These are phyloP conservation scores for Pythium insidiosum DNA, from an alignment of 352 stramenopile species.

Conservation along the genomic window DNA sequence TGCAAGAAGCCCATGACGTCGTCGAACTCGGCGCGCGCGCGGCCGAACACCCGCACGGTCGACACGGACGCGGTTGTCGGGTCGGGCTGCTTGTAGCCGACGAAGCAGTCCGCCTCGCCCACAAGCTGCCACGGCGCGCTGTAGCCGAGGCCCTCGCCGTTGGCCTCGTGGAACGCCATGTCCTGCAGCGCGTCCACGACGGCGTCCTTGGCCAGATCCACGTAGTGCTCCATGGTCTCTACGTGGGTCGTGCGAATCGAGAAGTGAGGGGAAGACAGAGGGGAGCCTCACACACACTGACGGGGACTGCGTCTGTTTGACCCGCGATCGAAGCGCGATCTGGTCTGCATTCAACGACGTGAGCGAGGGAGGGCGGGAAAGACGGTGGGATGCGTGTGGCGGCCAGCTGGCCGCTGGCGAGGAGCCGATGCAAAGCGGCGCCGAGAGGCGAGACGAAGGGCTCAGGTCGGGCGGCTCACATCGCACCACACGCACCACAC, in stretches of 20 bases:
- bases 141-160: conserved; percentile 8
- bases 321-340: too few species aligned
- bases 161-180: conserved; percentile 12
- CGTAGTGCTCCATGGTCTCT: conserved; percentile 3
- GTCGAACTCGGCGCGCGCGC: conserved; percentile 4
- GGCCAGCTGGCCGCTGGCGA: too few species aligned
- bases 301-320: too few species aligned
- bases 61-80: neutral
- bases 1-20: conserved; percentile 15
- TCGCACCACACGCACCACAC: too few species aligned
- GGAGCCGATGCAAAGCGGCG: too few species aligned
- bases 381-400: too few species aligned
- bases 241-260: neutral
- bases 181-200: conserved; percentile 12
- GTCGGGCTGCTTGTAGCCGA: conserved; percentile 8
- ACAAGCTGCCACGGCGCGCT: conserved; percentile 8
- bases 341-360: too few species aligned
- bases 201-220: conserved; percentile 6
- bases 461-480: too few species aligned
- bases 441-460: too few species aligned
- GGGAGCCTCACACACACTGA: too few species aligned
- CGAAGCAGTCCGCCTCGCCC: conserved; percentile 6
- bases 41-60: conserved; percentile 6
- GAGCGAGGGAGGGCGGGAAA: too few species aligned
- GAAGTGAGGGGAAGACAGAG: neutral